Evolutionary conservation across 106 monocot genomes (phyloP).

Genomic region (Iris macrosiphon): DNA sequence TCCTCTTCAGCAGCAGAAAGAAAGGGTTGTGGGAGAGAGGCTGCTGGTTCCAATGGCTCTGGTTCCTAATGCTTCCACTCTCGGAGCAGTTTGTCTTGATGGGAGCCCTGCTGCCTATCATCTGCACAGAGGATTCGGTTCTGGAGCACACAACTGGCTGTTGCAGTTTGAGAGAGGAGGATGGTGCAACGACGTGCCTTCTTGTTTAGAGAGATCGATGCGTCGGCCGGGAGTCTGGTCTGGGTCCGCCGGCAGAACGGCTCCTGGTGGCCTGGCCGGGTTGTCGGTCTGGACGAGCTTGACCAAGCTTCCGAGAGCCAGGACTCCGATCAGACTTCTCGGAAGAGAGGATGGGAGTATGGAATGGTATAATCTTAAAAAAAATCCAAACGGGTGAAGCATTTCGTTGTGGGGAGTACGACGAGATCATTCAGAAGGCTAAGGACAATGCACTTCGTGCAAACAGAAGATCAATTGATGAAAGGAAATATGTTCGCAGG

Average conservation of each 20-base stretch:
- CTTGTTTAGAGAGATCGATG: no score
- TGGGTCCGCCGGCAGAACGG: slow-evolving; percentile 79
- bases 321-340: slow-evolving; percentile 71
- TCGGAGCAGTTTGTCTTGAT: slow-evolving; percentile 86
- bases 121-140: slow-evolving; percentile 43
- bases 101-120: slow-evolving; percentile 82
- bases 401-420: slow-evolving; percentile 79
- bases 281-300: slow-evolving; percentile 39
- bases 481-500: slow-evolving; percentile 55
- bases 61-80: no score
- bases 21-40: no score
- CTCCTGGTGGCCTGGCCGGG: slow-evolving; percentile 81
- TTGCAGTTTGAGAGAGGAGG: slow-evolving; percentile 88
- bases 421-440: slow-evolving; percentile 67
- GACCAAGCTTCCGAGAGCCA: slow-evolving; percentile 20
- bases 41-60: no score
- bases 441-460: slow-evolving; percentile 21
- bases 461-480: slow-evolving; percentile 17
- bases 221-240: slow-evolving; percentile 40
- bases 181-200: no score
- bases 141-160: slow-evolving; percentile 58
- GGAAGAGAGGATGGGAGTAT: slow-evolving; percentile 66
- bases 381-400: slow-evolving; percentile 63
- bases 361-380: slow-evolving; percentile 76
- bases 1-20: no score